Evolutionary conservation across 2,329 filamentous ascomycete genomes (phyloP).

Genomic region (Parafenestella ontariensis): DNA sequence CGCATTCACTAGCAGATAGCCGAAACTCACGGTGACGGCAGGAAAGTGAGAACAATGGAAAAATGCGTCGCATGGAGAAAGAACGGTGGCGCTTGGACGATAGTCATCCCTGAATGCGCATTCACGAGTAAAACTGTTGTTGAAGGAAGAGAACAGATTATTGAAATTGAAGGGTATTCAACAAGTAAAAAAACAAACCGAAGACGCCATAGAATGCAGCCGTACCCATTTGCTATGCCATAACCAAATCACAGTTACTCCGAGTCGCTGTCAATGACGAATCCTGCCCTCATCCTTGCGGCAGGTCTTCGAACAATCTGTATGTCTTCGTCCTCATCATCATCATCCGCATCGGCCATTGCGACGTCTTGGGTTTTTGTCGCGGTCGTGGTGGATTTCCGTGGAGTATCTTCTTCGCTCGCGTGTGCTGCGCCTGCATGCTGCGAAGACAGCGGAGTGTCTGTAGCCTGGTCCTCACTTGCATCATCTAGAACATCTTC

Average conservation of each 20-base stretch:
- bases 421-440: constrained; percentile 21
- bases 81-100: background rate
- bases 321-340: constrained; percentile 45
- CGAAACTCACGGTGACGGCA: background rate
- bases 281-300: constrained; percentile 51
- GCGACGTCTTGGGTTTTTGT: constrained; percentile 24
- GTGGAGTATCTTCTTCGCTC: constrained; percentile 23
- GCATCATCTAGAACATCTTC: constrained; percentile 23
- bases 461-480: constrained; percentile 44
- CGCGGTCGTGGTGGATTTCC: constrained; percentile 2
- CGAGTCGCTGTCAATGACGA: constrained; percentile 55
- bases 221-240: constrained; percentile 1
- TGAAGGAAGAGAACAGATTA: background rate
- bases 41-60: background rate
- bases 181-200: constrained; percentile 17
- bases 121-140: background rate
- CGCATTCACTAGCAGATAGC: background rate
- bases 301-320: constrained; percentile 43
- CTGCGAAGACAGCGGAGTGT: constrained; percentile 52
- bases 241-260: constrained; percentile 31
- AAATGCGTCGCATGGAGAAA: background rate
- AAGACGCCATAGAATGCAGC: constrained; percentile 26
- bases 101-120: background rate
- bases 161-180: constrained; percentile 29
- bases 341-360: constrained; percentile 32